A percentile compares a stretch with the other conserved stretches of the same genome.
These are phyloP conservation scores for Tricholoma furcatifolium DNA, from an alignment of 768 basidiomycete genomes.

Conservation along the genomic window DNA sequence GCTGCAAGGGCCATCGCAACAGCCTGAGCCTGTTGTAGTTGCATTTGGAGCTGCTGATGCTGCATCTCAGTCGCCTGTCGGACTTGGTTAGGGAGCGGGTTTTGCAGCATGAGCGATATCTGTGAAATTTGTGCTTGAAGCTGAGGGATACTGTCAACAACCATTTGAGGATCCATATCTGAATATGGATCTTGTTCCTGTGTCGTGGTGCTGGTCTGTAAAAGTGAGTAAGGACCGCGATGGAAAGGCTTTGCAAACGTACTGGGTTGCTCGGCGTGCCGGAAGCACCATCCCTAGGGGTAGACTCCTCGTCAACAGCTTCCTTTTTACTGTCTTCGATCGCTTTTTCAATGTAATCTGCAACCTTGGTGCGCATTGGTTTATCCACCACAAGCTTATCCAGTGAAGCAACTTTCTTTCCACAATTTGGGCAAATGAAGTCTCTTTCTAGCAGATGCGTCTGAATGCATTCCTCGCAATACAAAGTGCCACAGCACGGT, in stretches of 20 bases:
- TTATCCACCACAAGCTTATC: conserved; percentile 85
- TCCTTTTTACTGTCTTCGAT: conserved; percentile 78
- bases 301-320: conserved; percentile 45
- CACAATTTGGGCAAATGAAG: conserved; percentile 91
- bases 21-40: conserved; percentile 77
- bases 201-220: conserved; percentile 22
- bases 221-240: neutral
- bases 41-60: conserved; percentile 75
- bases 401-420: conserved; percentile 82
- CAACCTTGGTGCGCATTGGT: conserved; percentile 72
- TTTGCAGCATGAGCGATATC: conserved; percentile 76
- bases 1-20: conserved; percentile 64
- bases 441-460: conserved; percentile 92
- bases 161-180: conserved; percentile 67
- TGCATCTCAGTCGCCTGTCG: conserved; percentile 84
- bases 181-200: conserved; percentile 67
- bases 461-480: conserved; percentile 98
- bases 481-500: conserved; percentile 88
- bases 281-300: conserved; percentile 18
- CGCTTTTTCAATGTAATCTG: conserved; percentile 78
- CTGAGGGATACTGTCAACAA: conserved; percentile 75
- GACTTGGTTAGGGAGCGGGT: conserved; percentile 69
- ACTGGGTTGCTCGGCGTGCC: conserved; percentile 37
- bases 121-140: conserved; percentile 86
- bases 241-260: conserved; percentile 2